Evolutionary conservation across 1,284 basidiomycete genomes (phyloP), one percentile per base, ranked within the genome.

Genomic region (Leccinum ponderosum): DNA sequence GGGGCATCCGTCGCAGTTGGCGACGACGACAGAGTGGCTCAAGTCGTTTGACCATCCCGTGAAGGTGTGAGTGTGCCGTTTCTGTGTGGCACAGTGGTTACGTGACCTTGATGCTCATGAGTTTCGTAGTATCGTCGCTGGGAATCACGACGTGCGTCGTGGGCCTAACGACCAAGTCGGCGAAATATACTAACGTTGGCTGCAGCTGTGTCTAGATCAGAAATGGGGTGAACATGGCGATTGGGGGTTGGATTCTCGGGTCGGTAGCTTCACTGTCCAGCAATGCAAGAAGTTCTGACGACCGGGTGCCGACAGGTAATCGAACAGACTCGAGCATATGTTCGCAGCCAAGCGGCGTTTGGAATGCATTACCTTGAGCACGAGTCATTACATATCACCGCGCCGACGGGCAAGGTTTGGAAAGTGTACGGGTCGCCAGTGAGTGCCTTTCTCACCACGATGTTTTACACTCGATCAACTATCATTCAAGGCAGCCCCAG

Each of bases 351-450:
- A 8, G 66, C 67, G 2, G 59, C 79, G 17, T 76, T 78, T 11
- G 82, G 83, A 9, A 67, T 90, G 50, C 64, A n/a, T n/a, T n/a
- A n/a, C n/a, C n/a, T n/a, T n/a, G n/a, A n/a, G n/a, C n/a, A n/a
- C n/a, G n/a, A n/a, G 61, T 57, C 77, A 2, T 64, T 79, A 6
- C 70, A 67, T 27, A 74, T 87, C 52, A 77, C 67, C 3, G 72
- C 79, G 1, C 56, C 72, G 8, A 71, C 74, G 7, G 84, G 83
- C 4, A 77, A 74, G 59, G 69, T 66, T 9, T 90, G 87, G 85
- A 81, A 77, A 44, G 73, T 87, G 17, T 88, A 85, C 71, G 87
- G 87, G 7, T 87, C 85, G 31, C 88, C 88, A 1, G 88, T 87
- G 64, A 62, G 84, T 71, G 14, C 3, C 14, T 27, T 62, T 15